Percentiles rank a stretch among this genome's conserved stretches.
These are phyloP conservation scores for Cryptosporidium viatorum DNA, from an alignment of 169 alveolate genomes.

Conservation along the genomic window DNA sequence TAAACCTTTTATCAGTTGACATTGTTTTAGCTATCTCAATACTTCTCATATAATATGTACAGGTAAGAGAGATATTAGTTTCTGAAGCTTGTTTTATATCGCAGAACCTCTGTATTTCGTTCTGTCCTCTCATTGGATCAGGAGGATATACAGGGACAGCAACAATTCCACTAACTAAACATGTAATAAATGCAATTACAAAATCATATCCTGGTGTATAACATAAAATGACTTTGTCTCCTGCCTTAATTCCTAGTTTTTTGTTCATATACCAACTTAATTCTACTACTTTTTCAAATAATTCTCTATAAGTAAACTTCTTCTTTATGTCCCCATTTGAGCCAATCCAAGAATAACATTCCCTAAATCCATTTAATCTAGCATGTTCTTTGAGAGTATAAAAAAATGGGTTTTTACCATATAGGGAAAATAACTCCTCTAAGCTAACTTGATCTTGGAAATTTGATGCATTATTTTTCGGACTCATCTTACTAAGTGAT, in stretches of 20 bases:
- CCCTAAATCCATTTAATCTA: slow-evolving; percentile 21
- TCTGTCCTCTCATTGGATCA: slow-evolving; percentile 79
- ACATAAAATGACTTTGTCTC: slow-evolving; percentile 77
- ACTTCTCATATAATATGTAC: slow-evolving; percentile 56
- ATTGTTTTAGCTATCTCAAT: slow-evolving; percentile 58
- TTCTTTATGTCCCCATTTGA: slow-evolving; percentile 40
- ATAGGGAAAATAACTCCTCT: slow-evolving; percentile 8
- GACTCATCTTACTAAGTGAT: not conserved
- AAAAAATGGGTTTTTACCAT: slow-evolving; percentile 62
- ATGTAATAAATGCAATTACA: slow-evolving; percentile 78
- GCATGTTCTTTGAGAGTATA: slow-evolving; percentile 23
- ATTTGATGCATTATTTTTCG: not conserved
- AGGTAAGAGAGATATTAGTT: slow-evolving; percentile 75
- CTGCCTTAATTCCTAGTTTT: slow-evolving; percentile 76
- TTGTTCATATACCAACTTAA: slow-evolving; percentile 71
- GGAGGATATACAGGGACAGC: slow-evolving; percentile 86
- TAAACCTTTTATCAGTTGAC: slow-evolving; percentile 60
- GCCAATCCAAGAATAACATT: slow-evolving; percentile 48
- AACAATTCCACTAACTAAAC: slow-evolving; percentile 78
- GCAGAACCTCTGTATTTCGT: slow-evolving; percentile 82
- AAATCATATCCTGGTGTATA: slow-evolving; percentile 77
- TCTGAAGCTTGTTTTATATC: slow-evolving; percentile 79
- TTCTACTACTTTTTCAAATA: slow-evolving; percentile 54
- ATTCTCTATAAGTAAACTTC: slow-evolving; percentile 67
- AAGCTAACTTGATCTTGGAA: not conserved